A percentile compares a stretch with the other conserved stretches of the same genome.
phyloP scores from a whole-genome alignment of 345 rosid species.

The Populus deltoides region DNA sequence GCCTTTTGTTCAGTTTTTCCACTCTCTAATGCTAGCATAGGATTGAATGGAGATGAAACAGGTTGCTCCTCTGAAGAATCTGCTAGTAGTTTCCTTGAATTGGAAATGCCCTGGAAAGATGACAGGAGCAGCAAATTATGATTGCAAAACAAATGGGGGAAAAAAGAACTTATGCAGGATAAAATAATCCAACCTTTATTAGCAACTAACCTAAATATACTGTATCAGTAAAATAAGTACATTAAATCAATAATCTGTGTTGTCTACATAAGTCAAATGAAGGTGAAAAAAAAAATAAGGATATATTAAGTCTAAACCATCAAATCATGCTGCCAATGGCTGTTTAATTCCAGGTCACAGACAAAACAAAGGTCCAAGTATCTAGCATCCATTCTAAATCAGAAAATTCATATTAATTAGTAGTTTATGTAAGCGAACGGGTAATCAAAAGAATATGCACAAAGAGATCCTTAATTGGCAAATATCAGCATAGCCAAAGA shows the following conservation, averaged over 20 bases:
- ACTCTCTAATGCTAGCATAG: slow-evolving; percentile 45
- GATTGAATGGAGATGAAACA: slow-evolving; percentile 71
- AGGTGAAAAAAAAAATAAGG: not conserved
- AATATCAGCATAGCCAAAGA: no score
- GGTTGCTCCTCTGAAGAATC: slow-evolving; percentile 57
- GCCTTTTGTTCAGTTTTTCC: slow-evolving; percentile 65
- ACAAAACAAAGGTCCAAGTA: no score
- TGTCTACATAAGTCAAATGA: not conserved
- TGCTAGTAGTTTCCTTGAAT: slow-evolving; percentile 58
- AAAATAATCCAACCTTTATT: not conserved
- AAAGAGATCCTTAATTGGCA: no score
- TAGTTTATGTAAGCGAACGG: not conserved
- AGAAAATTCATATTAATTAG: not conserved
- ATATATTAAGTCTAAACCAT: no score
- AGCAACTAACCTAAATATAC: not conserved
- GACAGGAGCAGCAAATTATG: not conserved
- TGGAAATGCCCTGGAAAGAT: slow-evolving; percentile 60
- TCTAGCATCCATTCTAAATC: not conserved
- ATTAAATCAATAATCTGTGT: not conserved
- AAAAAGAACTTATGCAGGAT: not conserved
- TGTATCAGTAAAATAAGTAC: not conserved
- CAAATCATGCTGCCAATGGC: no score
- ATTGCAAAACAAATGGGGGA: not conserved
- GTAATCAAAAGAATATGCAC: not conserved
- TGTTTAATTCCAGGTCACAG: no score